Base-by-base conservation (phyloP, 106 monocot genomes). In the Alisma plantagoaquatica region DNA sequence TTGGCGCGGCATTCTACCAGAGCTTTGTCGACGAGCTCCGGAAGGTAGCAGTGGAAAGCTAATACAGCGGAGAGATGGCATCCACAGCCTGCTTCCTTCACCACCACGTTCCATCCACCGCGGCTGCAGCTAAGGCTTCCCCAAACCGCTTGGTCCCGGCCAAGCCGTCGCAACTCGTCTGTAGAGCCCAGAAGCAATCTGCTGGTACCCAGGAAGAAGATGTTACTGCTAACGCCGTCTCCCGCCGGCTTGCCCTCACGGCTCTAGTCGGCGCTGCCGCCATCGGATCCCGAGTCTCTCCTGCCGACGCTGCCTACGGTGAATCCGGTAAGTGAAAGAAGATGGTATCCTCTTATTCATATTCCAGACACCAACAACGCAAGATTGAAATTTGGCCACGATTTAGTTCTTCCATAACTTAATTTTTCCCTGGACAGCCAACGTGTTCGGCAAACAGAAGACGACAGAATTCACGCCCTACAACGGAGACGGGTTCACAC, bases 401-500 rank as follows among this genome's bases (percentile, higher is more conserved):
- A n/a, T n/a, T n/a, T n/a, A n/a, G n/a, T n/a, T n/a, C n/a, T n/a
- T n/a, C 29, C 10, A 6, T 29, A 20, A 26, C 12, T 10, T 27
- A 0, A 21, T 15, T 29, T 42, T 29, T 1, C 9, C 15, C 19
- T 6, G 26, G 18, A 51, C 44, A 87, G 94, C 94, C 10, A 94
- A 87, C 50, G 70, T 94, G 4, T 84, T 88, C 20, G 94, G 94
- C 2, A 96, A 84, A 75, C 78, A 75, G 42, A 96, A 96, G 80
- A 73, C 62, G 28, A 96, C 88, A 0, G 94, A 88, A 27, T 88
- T 78, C 73, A 16, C 73, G 33, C 43, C 74, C 14, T 75, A 78
- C 67, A 68, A 12, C 3, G 77, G 81, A 4, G 41, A 81, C 0
- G 94, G 88, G 14, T 96, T 88, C 68, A 88, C 84, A 78, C 29